Evolutionary conservation across 345 rosid genomes (phyloP).

Genomic region (Nasturtium officinale): DNA sequence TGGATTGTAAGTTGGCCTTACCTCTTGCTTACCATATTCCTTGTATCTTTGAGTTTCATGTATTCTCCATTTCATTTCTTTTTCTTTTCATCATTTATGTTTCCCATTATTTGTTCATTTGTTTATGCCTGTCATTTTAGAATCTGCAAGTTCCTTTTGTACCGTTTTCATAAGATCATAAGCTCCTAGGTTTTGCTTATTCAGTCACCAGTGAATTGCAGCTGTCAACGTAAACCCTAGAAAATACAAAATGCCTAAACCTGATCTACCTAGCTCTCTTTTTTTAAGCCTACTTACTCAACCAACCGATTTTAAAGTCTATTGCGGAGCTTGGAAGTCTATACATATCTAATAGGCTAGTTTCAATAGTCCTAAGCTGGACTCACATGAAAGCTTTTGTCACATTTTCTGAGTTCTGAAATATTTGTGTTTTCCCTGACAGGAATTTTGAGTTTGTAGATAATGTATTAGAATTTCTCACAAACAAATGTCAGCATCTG

Average conservation of each 20-base stretch:
- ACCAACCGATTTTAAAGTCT: not conserved
- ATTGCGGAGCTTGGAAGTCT: not conserved
- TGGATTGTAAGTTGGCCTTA: conserved; percentile 73
- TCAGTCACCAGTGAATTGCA: conserved; percentile 1
- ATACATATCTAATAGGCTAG: not conserved
- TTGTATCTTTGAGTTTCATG: conserved; percentile 2
- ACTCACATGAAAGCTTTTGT: not conserved
- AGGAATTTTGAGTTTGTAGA: conserved; percentile 60
- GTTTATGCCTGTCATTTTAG: not conserved
- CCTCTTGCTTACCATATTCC: not conserved
- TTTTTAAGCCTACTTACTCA: not conserved
- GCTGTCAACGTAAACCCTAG: not conserved
- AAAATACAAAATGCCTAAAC: not conserved
- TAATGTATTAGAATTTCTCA: conserved; percentile 59
- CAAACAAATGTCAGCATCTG: conserved; percentile 60
- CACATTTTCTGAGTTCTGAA: conserved; percentile 20
- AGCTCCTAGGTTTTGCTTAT: not conserved
- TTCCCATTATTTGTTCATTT: not conserved
- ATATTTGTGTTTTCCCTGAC: conserved; percentile 26
- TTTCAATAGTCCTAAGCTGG: not conserved
- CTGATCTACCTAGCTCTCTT: not conserved
- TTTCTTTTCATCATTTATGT: not conserved
- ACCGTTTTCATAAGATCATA: not conserved
- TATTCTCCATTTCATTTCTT: not conserved
- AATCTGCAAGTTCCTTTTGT: not conserved